A percentile compares a stretch with the other conserved stretches of the same genome.
Evolutionary conservation across 495 filamentous ascomycete genomes (phyloP).

Genomic region (Xylaria intraflava): DNA sequence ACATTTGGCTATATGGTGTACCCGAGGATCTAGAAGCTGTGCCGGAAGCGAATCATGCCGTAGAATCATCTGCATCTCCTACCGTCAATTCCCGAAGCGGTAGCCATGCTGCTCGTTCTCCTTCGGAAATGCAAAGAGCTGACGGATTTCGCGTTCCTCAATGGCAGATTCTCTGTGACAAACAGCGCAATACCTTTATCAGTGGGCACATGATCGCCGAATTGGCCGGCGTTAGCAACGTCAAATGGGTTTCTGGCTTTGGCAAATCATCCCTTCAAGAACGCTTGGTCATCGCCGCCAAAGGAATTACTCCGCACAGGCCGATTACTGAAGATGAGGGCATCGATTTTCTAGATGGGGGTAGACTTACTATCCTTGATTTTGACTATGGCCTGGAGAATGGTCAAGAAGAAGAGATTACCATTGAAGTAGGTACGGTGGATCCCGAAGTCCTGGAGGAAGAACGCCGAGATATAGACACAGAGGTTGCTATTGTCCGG

Average conservation of each 20-base stretch:
- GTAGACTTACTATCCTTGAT: slow-evolving; percentile 69
- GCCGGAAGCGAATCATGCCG: slow-evolving; percentile 27
- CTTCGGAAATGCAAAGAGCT: slow-evolving; percentile 28
- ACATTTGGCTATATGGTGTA: slow-evolving; percentile 75
- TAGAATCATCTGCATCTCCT: slow-evolving; percentile 23
- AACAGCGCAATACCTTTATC: slow-evolving; percentile 56
- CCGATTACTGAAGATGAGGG: slow-evolving; percentile 62
- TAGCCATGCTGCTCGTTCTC: slow-evolving; percentile 31
- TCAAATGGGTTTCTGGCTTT: slow-evolving; percentile 56
- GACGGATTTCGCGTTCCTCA: slow-evolving; percentile 46
- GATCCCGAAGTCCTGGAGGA: slow-evolving; percentile 65
- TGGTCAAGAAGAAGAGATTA: slow-evolving; percentile 50
- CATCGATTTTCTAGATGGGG: slow-evolving; percentile 72
- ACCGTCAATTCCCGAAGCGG: slow-evolving; percentile 35
- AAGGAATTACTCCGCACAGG: slow-evolving; percentile 58
- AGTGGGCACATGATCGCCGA: slow-evolving; percentile 51
- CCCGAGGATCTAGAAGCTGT: slow-evolving; percentile 63
- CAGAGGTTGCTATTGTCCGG: slow-evolving; percentile 75
- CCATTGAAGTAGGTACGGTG: slow-evolving; percentile 68
- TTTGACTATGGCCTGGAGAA: slow-evolving; percentile 56
- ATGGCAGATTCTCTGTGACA: slow-evolving; percentile 65
- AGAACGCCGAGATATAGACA: slow-evolving; percentile 68
- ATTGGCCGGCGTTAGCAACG: slow-evolving; percentile 49
- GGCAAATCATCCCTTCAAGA: slow-evolving; percentile 42
- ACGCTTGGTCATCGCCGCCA: slow-evolving; percentile 67